phyloP scores from a whole-genome alignment of 2,329 filamentous ascomycete species.

The Penicillium janthinellum region DNA sequence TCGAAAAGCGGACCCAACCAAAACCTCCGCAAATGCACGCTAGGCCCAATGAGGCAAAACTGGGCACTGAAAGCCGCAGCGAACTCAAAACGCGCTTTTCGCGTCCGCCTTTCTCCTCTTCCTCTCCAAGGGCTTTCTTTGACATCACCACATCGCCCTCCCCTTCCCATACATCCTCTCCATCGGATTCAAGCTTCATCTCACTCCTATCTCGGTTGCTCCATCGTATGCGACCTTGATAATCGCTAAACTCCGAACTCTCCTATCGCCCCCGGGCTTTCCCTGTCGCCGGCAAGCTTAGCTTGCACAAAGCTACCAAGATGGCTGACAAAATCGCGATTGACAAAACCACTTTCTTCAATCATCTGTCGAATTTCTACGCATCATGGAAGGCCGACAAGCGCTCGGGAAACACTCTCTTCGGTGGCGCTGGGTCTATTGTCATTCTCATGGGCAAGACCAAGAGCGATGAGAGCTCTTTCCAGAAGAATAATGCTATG shows the following conservation, averaged over 20 bases:
- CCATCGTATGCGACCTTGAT: conserved; percentile 8
- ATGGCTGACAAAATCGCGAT: conserved; percentile 89
- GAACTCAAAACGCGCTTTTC: conserved; percentile 30
- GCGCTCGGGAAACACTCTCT: conserved; percentile 79
- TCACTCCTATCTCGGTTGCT: not conserved
- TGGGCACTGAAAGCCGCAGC: conserved; percentile 21
- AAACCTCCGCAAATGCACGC: conserved; percentile 6
- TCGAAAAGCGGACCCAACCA: not conserved
- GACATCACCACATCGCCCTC: conserved; percentile 7
- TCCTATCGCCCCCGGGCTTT: conserved; percentile 6
- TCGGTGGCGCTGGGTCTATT: conserved; percentile 83
- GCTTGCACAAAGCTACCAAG: conserved; percentile 20
- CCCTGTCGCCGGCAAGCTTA: conserved; percentile 19
- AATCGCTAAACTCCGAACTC: not conserved
- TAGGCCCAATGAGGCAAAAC: conserved; percentile 26
- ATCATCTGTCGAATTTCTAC: conserved; percentile 83
- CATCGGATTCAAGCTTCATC: not conserved
- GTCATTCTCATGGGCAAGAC: conserved; percentile 93
- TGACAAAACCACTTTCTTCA: conserved; percentile 90
- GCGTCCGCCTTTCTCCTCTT: conserved; percentile 18
- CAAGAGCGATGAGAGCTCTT: conserved; percentile 74
- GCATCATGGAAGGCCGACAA: conserved; percentile 96
- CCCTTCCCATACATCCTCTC: not conserved
- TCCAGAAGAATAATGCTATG: conserved; percentile 94
- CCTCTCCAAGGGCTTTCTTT: conserved; percentile 7